Conservation (phyloP, 176 grass and related monocot genomes). For the bread wheat (Triticum aestivum) region DNA sequence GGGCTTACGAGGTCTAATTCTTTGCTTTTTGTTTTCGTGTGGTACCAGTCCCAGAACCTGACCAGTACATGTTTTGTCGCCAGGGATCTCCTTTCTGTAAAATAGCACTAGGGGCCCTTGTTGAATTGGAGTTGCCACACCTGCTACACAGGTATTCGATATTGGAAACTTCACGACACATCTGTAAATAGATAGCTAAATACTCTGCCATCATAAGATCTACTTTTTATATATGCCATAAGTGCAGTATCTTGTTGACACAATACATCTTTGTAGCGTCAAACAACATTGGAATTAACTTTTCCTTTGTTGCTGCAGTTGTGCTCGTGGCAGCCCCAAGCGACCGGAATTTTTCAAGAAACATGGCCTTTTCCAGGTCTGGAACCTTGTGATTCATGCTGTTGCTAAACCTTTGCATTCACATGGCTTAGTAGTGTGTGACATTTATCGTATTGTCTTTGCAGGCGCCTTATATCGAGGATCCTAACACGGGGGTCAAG, state of each 20-base stretch:
- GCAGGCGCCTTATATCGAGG: constrained; percentile 84
- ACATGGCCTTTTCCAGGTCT: constrained; percentile 74
- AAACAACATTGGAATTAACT: neutral
- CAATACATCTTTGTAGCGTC: neutral
- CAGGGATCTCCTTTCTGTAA: constrained; percentile 91
- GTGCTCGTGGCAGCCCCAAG: constrained; percentile 68
- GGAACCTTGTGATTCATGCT: neutral
- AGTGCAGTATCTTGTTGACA: neutral
- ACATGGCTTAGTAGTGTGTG: neutral
- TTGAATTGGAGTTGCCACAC: constrained; percentile 90
- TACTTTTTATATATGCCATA: neutral
- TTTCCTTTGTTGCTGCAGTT: constrained; percentile 30
- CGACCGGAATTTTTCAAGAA: constrained; percentile 70
- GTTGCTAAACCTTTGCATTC: neutral
- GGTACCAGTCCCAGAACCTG: neutral
- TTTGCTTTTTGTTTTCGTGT: neutral
- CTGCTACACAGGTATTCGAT: constrained; percentile 63
- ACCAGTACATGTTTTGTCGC: constrained; percentile 2
- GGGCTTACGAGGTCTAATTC: too few relatives aligned
- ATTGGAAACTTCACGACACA: neutral
- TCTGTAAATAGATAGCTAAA: neutral
- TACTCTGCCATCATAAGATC: neutral
- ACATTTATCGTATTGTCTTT: neutral
- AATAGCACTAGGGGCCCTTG: constrained; percentile 74
- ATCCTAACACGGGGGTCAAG: constrained; percentile 91